phyloP scores from a whole-genome alignment of 768 basidiomycete genomes.

The Lactarius tabidus region DNA sequence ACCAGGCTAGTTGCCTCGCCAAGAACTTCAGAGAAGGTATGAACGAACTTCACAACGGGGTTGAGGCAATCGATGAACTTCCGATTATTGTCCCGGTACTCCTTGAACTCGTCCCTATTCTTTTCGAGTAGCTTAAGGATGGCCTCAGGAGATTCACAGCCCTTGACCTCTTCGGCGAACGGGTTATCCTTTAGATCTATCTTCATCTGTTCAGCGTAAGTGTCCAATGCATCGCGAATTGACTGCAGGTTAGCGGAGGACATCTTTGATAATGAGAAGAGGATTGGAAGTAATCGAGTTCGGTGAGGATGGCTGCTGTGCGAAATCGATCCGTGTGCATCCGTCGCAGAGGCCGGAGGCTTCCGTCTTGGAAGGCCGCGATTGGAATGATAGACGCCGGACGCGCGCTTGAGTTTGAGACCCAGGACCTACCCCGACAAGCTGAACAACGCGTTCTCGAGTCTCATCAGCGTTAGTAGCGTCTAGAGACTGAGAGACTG shows the following conservation, averaged over 20 bases:
- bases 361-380: too few species aligned
- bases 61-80: background rate
- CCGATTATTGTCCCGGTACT: background rate
- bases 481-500: too few species aligned
- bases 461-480: too few species aligned
- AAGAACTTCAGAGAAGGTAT: background rate
- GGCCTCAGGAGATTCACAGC: background rate
- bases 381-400: too few species aligned
- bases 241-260: background rate
- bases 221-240: background rate
- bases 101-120: background rate
- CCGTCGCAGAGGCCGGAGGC: too few species aligned
- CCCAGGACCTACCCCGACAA: too few species aligned
- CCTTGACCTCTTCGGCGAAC: background rate
- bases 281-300: background rate
- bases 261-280: background rate
- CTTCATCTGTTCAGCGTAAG: background rate
- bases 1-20: background rate
- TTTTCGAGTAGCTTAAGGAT: background rate
- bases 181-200: background rate
- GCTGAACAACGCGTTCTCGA: too few species aligned
- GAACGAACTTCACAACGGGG: background rate
- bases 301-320: background rate
- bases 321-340: background rate
- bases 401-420: too few species aligned